Evolutionary conservation across 1,284 basidiomycete genomes (phyloP), one percentile per base, ranked within the genome.

Genomic region (Cryptococcus floricola): DNA sequence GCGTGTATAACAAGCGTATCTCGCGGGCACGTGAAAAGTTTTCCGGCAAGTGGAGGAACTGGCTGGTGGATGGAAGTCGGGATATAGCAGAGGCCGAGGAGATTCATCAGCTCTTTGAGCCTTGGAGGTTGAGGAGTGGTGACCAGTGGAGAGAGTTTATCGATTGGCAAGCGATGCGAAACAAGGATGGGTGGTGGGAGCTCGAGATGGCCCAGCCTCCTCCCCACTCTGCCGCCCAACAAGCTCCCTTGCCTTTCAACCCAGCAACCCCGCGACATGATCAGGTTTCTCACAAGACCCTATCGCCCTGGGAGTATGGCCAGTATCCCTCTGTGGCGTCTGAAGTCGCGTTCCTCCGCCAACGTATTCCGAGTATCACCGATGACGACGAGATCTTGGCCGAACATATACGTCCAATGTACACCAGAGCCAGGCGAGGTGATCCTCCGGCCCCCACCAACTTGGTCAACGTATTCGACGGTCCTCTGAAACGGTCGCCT

Each of bases 61-160:
- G 66, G 63, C 62, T 63, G 16, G 46, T 61, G 19, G 73, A 75
- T 52, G 75, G 76, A 0, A 68, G 67, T 46, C 62, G 72, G 16
- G 69, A 74, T 57, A 48, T 77, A 2, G 67, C 69, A 4, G 76
- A 77, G 58, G 70, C 73, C 64, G 76, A 77, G 23, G 73, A 77
- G 41, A 57, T 67, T 2, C 57, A 63, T 2, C 54, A 57, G 7
- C 55, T 72, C 27, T 61, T 77, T 25, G 63, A 60, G 23, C 47
- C 16, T 8, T 63, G 53, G 47, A 53, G 59, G 34, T 34, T 50
- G 10, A 44, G 41, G 16, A 41, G 19, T 1, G 59, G 55, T 2
- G 51, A 52, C 34, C 49, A 50, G 9, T 50, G 10, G 12, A 51
- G 61, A 8, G 49, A 48, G 10, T 56, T 70, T 7, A 50, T 67